A percentile compares a stretch with the other conserved stretches of the same genome.
These are phyloP conservation scores for Liriodendron chinense DNA, from an alignment of 164 flowering plant genomes.

Conservation along the genomic window DNA sequence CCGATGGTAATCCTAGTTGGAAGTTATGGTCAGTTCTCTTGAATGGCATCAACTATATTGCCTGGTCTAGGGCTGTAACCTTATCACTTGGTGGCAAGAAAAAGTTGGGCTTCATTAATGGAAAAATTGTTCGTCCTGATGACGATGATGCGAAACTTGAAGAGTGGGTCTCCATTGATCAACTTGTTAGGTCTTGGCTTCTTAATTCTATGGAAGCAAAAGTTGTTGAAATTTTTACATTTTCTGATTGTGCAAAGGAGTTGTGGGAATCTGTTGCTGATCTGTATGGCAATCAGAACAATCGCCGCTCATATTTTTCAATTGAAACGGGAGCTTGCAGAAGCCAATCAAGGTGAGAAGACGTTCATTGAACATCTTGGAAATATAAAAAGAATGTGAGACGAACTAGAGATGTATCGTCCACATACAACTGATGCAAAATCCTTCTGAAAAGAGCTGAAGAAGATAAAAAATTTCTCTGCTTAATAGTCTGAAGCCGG, in stretches of 20 bases:
- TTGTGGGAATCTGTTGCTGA: constrained; percentile 6
- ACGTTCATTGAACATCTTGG: not conserved
- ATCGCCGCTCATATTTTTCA: constrained; percentile 5
- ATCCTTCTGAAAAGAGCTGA: not conserved
- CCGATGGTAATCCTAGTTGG: constrained; percentile 1
- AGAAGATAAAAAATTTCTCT: not conserved
- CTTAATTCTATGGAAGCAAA: no score
- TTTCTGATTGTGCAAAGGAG: not conserved
- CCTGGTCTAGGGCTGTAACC: not conserved
- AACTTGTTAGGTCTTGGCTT: not conserved
- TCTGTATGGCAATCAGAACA: constrained; percentile 11
- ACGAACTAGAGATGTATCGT: no score
- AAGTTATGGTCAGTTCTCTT: not conserved
- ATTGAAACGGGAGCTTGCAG: not conserved
- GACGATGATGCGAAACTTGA: no score
- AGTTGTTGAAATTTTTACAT: constrained; percentile 8
- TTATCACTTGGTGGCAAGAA: no score
- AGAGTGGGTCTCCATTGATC: not conserved
- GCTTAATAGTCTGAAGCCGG: no score
- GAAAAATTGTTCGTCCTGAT: not conserved
- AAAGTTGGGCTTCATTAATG: constrained; percentile 8
- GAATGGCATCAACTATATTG: constrained; percentile 5
- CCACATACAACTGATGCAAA: no score
- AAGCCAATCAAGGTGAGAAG: not conserved
- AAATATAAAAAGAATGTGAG: not conserved